A percentile compares a stretch with the other conserved stretches of the same genome.
These are phyloP conservation scores for Rhizopogon sp. DNA, from an alignment of 768 basidiomycete species.

Conservation along the genomic window DNA sequence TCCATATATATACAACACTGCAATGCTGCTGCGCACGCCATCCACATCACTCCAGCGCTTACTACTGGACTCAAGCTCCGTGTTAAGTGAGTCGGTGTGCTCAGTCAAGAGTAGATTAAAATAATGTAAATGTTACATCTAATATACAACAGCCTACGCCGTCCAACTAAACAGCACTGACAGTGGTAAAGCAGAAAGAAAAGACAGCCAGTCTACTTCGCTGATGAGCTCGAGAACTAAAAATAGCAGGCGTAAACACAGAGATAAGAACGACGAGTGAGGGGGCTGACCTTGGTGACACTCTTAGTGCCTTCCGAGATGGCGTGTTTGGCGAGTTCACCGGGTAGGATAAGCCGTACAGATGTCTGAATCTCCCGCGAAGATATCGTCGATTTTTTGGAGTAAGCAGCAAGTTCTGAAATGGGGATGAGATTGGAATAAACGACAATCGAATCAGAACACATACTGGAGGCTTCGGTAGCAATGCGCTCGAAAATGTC, in stretches of 20 bases:
- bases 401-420: conserved; percentile 91
- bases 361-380: conserved; percentile 98
- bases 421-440: background rate
- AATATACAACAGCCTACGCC: conserved; percentile 25
- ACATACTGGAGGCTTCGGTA: conserved; percentile 80
- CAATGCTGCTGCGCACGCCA: too few species aligned
- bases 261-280: too few species aligned
- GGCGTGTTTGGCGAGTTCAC: conserved; percentile 97
- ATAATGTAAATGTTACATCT: conserved; percentile 26
- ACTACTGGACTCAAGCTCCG: too few species aligned
- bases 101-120: conserved; percentile 17
- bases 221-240: conserved; percentile 41
- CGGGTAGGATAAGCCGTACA: conserved; percentile 92
- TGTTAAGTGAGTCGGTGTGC: too few species aligned
- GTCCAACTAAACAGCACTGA: conserved; percentile 1
- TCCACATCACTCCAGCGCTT: too few species aligned
- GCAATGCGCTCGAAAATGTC: conserved; percentile 94
- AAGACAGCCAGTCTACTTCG: conserved; percentile 28
- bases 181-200: conserved; percentile 12
- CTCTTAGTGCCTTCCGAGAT: conserved; percentile 91
- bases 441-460: background rate
- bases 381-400: conserved; percentile 98
- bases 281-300: conserved; percentile 49
- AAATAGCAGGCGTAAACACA: background rate
- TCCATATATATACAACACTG: too few species aligned